Base-by-base conservation (phyloP, 1,139 yeast genomes). In the Blastobotrys buckinghamii region DNA sequence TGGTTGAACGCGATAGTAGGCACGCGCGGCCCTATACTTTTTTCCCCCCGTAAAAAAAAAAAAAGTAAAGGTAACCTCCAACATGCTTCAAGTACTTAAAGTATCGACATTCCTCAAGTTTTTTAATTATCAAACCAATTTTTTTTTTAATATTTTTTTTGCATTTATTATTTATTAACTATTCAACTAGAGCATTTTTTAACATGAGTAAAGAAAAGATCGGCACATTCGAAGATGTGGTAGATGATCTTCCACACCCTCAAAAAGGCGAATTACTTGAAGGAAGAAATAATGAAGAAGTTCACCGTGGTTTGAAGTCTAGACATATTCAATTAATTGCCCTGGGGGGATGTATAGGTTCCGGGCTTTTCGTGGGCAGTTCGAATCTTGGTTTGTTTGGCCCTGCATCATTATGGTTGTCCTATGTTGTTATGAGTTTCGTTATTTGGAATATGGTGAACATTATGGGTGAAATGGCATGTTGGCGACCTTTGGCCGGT, bases 381-480 rank as follows among this genome's bases (percentile, higher is more conserved):
- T 69, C 73, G 16, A 78, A 89, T 1, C 71, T 86, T 57, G 65
- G 70, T 43, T 71, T 75, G 27, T 95, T 94, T 49, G 96, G 96
- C 29, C 95, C 95, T 2, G 92, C 85, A 3, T 84, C 86, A 48
- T 65, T 86, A 42, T 87, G 89, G 48, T 88, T 89, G 50, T 85
- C 81, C 62, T 77, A 78, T 45, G 67, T 82, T 42, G 75, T 84
- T 54, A 84, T 89, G 84, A 6, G 74, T 84, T 77, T 78, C 87
- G 57, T 66, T 88, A 58, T 84, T 79, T 68, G 76, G 80, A 59
- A 83, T 86, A 42, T 82, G 39, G 39, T 85, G 59, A 90, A 85
- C 62, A 81, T 94, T n/a, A 78, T 88, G 50, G 94, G 95, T 55
- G 96, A 88, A 66, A 64, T 87, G 64, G 88, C 94, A 43, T 85